Evolutionary conservation across 805 yeast species (phyloP), one percentile per base, ranked within the genome.

Genomic region (Hanseniaspora occidentalis): DNA sequence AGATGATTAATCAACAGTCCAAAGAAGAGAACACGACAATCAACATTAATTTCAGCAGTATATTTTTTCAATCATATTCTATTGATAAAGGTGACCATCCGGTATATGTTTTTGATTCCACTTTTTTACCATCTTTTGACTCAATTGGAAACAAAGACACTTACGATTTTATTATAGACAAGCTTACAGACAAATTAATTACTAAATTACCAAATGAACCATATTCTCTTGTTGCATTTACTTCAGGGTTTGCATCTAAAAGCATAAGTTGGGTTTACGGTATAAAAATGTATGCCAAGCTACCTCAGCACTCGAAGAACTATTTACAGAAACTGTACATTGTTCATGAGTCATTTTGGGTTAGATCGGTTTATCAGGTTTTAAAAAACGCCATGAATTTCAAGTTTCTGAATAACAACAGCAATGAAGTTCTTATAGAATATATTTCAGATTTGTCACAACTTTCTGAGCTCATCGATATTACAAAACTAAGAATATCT

Each of bases 311-410:
- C 4, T 60, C 69, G 35, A 71, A 74, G 44, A 69, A 71, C 39
- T 66, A 71, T 41, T 59, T 89, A 35, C 62, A 64, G 39, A 79
- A 75, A 51, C 65, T 85, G 2, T 81, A 79, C 47, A 71, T 88
- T 23, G 94, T 89, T 2, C 96, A 89, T 59, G 96, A 88, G 49
- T 79, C 82, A 36, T 86, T 96, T 92, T 73, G 88, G 60, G 73
- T 84, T 21, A 75, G 85, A 50, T 79, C 94, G 0, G 70, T 84
- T 27, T 72, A 81, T 13, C 86, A 82, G 40, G 70, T 85, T 19
- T 62, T 84, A 44, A 67, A 77, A 42, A 81, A 79, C 51, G 77
- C 82, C 2, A 61, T 75, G 41, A 66, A 69, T 40, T 60, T 70
- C 41, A 75, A 74, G 46, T 64, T 68, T 21, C 50, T 67, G 39